Base-by-base conservation (phyloP, 2,329 filamentous ascomycete genomes). In the Colletotrichum sojae region DNA sequence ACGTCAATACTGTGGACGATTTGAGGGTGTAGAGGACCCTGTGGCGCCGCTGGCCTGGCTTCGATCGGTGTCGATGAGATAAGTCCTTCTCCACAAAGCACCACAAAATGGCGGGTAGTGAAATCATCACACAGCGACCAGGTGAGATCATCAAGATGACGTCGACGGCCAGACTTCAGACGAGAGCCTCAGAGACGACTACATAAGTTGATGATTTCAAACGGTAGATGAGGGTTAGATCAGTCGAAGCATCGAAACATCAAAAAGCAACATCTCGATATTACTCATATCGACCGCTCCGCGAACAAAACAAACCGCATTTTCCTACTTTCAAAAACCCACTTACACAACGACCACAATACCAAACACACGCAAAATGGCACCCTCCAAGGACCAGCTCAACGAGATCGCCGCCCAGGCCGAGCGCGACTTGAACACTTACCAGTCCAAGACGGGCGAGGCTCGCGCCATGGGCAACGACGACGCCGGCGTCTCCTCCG, bases 391-490 rank as follows among this genome's bases (percentile, higher is more conserved):
- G 73, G 76, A 81, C 36, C 77, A 82, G 67, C 80, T 83, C 64
- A 79, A 81, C 69, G 73, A 82, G 61, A 82, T 86, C 63, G 80
- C 84, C 64, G 76, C 80, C 40, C 75, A 84, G 73, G 83, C 84
- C 52, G 83, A 86, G 78, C 75, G 74, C 60, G 83, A 86, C 72
- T 78, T 86, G 63, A 85, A 85, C 78, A 82, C 78, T 13, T 83
- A 84, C 73, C 79, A 84, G 71, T 75, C 83, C 72, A 86, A 85
- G 77, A 85, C 83, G 2, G 84, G 84, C 61, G 76, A 76, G 9
- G 79, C 78, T 55, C 82, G 79, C 67, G 73, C 76, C 3, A 77
- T 82, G 6, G 77, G 77, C 5, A 76, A 76, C 18, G 82, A 84
- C 22, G 79, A 84, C 8, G 78, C 81, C 3, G 84, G 82, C 51